These are phyloP conservation scores for Arabidopsis suecica DNA, from an alignment of 345 rosid species.

Conservation along the genomic window DNA sequence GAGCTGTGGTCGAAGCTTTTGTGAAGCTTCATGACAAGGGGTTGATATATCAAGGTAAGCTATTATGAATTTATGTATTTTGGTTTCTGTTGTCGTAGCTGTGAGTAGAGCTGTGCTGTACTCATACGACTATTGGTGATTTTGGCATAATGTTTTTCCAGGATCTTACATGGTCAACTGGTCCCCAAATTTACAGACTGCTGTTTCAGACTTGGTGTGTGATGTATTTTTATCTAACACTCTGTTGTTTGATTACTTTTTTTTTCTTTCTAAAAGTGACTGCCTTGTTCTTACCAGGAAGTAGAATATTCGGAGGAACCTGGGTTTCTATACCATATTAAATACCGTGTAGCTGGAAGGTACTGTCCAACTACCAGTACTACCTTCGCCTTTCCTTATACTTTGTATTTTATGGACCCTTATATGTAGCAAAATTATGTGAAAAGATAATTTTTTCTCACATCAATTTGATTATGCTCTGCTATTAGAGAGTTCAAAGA, in stretches of 20 bases:
- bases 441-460: not conserved
- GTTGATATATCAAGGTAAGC: slow-evolving; percentile 85
- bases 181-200: slow-evolving; percentile 98
- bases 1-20: slow-evolving; percentile 93
- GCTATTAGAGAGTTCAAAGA: not conserved
- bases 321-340: slow-evolving; percentile 81
- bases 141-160: slow-evolving; percentile 42
- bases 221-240: slow-evolving; percentile 42
- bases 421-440: not conserved
- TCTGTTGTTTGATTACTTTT: slow-evolving; percentile 16
- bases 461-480: not conserved
- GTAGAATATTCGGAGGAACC: slow-evolving; percentile 98
- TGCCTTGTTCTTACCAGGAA: slow-evolving; percentile 60
- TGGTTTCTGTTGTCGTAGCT: not conserved
- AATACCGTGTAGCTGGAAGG: slow-evolving; percentile 98
- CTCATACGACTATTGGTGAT: slow-evolving; percentile 26
- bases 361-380: slow-evolving; percentile 43
- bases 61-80: slow-evolving; percentile 8
- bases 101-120: slow-evolving; percentile 9
- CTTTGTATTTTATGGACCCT: slow-evolving; percentile 4
- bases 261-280: slow-evolving; percentile 28
- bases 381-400: slow-evolving; percentile 4
- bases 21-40: slow-evolving; percentile 93
- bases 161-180: slow-evolving; percentile 99
- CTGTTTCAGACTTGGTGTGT: slow-evolving; percentile 97